Evolutionary conservation across 345 rosid species (phyloP), one percentile per base, ranked within the genome.

Genomic region (Salix caprea): DNA sequence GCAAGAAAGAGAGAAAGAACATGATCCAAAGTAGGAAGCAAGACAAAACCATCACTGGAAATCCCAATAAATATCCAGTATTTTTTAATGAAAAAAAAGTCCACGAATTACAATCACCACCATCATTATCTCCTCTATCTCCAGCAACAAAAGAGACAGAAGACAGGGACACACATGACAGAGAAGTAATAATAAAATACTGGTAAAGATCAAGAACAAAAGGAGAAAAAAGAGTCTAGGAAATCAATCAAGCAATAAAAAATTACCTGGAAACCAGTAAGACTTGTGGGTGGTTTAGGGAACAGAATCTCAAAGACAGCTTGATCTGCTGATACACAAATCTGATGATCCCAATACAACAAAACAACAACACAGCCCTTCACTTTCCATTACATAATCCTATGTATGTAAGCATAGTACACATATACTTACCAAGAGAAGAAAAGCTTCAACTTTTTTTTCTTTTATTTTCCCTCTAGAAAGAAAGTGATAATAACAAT

Each of bases 221-320:
- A 73, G 64, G 67, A 72, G 70, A 73, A 70, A 78, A 56, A 52
- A 76, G 69, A 69, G 78, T 74, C 52, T 69, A 75, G 77, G 67
- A 81, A 65, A 72, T 61, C 18, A 60, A 44, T 67, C 14, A 46
- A 44, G 71, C 64, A 82, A 80, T 80, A 79, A 84, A 86, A 79
- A 85, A 82, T 69, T 84, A 87, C 93, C 90, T 84, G 83, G 74
- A 84, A 87, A 77, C 82, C 87, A 81, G 82, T 54, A 86, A 71
- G 74, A 73, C 73, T 68, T 85, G 91, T 89, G 88, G 83, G 89
- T 73, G 86, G 71, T 84, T 67, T 73, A 77, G 92, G 88, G 87
- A 82, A 86, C 87, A 88, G 80, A 78, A 89, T 75, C 83, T 84
- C 78, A 78, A 79, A 83, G 64, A 76, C 85, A 79, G 74, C 80